Conservation (phyloP, 164 flowering plant genomes). For the Vitis rotundifolia region DNA sequence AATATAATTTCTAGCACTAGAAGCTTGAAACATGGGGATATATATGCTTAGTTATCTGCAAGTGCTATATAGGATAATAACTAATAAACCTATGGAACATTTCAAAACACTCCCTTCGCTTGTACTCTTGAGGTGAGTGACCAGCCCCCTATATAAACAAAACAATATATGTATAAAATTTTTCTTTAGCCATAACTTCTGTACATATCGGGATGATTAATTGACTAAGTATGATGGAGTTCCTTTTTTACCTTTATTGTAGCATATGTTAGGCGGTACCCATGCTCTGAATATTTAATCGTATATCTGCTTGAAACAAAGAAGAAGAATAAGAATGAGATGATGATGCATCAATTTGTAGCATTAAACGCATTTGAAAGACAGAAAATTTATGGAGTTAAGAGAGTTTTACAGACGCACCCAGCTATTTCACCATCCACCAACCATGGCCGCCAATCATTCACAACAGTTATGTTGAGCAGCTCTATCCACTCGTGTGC, state of each 20-base stretch:
- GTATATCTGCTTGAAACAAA: conserved; percentile 22
- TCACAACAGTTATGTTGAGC: conserved; percentile 10
- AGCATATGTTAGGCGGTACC: conserved; percentile 15
- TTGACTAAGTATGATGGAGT: no score
- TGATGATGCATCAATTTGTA: conserved; percentile 5
- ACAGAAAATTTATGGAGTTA: no score
- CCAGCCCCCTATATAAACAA: conserved; percentile 26
- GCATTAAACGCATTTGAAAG: no score
- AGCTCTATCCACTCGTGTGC: conserved; percentile 13
- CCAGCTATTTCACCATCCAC: no score
- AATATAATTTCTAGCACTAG: no score
- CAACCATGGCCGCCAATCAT: conserved; percentile 20
- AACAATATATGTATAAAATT: no score
- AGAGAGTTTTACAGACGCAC: no score
- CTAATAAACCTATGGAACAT: conserved; percentile 30
- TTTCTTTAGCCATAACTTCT: no score
- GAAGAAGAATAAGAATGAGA: no score
- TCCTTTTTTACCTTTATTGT: conserved; percentile 4
- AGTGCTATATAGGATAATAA: conserved; percentile 11
- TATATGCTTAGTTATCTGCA: no score
- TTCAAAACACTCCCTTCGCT: conserved; percentile 20
- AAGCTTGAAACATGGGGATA: no score
- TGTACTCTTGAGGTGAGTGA: conserved; percentile 37
- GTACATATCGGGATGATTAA: no score
- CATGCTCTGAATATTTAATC: conserved; percentile 13